A percentile compares a stretch with the other conserved stretches of the same genome.
Conservation (phyloP, 192 early-diverging fungal species). For the Gigaspora rosea region DNA sequence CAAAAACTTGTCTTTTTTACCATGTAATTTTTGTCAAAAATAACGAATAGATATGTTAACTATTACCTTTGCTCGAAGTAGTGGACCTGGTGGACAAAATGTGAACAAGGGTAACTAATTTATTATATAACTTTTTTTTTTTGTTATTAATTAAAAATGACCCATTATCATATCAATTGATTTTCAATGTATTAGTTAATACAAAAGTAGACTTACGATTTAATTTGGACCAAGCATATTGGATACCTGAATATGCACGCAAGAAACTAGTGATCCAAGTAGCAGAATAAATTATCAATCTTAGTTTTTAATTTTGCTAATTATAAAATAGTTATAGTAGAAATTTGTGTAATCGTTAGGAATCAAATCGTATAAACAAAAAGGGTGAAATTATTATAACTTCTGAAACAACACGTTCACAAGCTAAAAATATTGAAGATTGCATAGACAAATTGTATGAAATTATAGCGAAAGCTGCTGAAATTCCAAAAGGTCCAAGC, state of each 20-base stretch:
- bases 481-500: slow-evolving; percentile 67
- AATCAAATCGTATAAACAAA: slow-evolving; percentile 64
- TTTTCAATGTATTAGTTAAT: slow-evolving; percentile 53
- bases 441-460: slow-evolving; percentile 73
- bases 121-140: neutral
- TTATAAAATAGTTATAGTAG: neutral
- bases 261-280: slow-evolving; percentile 57
- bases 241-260: slow-evolving; percentile 77
- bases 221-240: slow-evolving; percentile 59
- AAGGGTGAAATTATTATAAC: slow-evolving; percentile 70
- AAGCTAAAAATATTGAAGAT: slow-evolving; percentile 77
- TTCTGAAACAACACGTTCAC: slow-evolving; percentile 77
- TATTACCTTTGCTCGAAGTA: slow-evolving; percentile 66
- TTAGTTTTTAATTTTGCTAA: neutral
- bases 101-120: slow-evolving; percentile 81
- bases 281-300: slow-evolving; percentile 22
- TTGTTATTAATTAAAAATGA: neutral
- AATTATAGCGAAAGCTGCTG: slow-evolving; percentile 58
- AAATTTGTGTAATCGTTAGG: slow-evolving; percentile 31
- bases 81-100: slow-evolving; percentile 91
- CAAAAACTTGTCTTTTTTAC: neutral
- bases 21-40: neutral
- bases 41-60: slow-evolving; percentile 43
- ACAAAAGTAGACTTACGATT: slow-evolving; percentile 86
- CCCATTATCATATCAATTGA: neutral